These are phyloP conservation scores for Solidago caesia DNA, from an alignment of 129 eudicot genomes.

Conservation along the genomic window DNA sequence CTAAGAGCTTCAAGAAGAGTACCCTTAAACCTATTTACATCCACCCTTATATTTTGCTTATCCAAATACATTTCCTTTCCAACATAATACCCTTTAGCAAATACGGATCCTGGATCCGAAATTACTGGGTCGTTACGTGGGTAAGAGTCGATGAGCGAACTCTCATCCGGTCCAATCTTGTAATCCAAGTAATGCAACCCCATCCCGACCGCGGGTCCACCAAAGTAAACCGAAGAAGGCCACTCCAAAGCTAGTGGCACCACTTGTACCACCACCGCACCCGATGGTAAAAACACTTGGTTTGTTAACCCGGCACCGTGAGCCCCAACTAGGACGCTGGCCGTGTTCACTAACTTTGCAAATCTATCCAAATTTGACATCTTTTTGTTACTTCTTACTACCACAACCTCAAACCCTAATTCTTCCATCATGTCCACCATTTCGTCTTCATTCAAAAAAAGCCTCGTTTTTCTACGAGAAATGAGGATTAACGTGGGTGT, in stretches of 20 bases:
- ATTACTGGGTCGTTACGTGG: constrained; percentile 43
- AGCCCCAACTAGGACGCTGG: constrained; percentile 61
- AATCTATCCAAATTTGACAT: constrained; percentile 41
- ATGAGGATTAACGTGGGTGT: constrained; percentile 44
- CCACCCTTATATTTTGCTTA: constrained; percentile 48
- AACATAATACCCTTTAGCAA: constrained; percentile 42
- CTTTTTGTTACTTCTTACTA: constrained; percentile 34
- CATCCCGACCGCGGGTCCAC: constrained; percentile 49
- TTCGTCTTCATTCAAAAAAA: constrained; percentile 51
- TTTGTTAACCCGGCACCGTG: constrained; percentile 80
- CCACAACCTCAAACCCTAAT: constrained; percentile 49
- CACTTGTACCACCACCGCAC: constrained; percentile 58
- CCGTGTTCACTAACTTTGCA: constrained; percentile 40
- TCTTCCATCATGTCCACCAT: constrained; percentile 45
- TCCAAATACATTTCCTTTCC: constrained; percentile 52
- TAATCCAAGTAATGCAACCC: constrained; percentile 63
- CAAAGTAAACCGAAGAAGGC: constrained; percentile 45
- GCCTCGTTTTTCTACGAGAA: constrained; percentile 49
- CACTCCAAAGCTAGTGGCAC: constrained; percentile 56
- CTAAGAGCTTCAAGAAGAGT: constrained; percentile 49
- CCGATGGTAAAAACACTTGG: constrained; percentile 49
- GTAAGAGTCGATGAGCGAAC: constrained; percentile 45
- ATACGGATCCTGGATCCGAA: constrained; percentile 45
- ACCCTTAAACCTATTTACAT: constrained; percentile 46
- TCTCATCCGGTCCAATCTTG: constrained; percentile 63